Percentiles rank a stretch among this genome's conserved stretches.
Evolutionary conservation across 1,139 yeast species (phyloP).

Genomic region (Hansenula sp.): DNA sequence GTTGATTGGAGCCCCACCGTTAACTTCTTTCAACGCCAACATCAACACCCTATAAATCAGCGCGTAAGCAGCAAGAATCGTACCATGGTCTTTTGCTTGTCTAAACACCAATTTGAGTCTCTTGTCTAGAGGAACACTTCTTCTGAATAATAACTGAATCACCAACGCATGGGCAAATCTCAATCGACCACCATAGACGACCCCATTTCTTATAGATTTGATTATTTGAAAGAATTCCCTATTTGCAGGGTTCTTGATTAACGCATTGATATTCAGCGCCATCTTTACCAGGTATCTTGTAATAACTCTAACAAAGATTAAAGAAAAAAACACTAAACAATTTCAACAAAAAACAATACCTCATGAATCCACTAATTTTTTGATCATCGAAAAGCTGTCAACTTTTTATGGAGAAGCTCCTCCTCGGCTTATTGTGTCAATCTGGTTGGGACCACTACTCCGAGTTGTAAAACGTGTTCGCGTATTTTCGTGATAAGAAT

Average conservation of each 20-base stretch:
- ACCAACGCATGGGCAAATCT: slow-evolving; percentile 74
- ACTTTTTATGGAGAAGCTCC: too few relatives aligned
- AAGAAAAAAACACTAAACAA: too few relatives aligned
- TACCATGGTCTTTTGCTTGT: slow-evolving; percentile 65
- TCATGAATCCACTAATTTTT: too few relatives aligned
- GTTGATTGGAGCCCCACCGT: slow-evolving; percentile 13
- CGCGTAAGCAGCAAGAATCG: slow-evolving; percentile 63
- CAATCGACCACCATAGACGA: slow-evolving; percentile 69
- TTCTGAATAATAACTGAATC: slow-evolving; percentile 51
- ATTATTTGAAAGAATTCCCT: slow-evolving; percentile 16
- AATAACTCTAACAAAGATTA: too few relatives aligned
- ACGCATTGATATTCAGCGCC: slow-evolving; percentile 2
- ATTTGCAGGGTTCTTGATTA: slow-evolving; percentile 16
- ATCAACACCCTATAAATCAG: slow-evolving; percentile 47
- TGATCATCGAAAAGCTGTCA: too few relatives aligned
- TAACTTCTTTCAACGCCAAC: slow-evolving; percentile 17
- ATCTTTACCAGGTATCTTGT: background rate
- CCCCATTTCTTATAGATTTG: slow-evolving; percentile 32
- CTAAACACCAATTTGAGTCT: slow-evolving; percentile 44
- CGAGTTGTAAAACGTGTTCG: too few relatives aligned
- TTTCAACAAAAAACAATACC: too few relatives aligned
- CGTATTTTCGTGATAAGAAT: too few relatives aligned
- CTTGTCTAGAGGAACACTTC: slow-evolving; percentile 39
- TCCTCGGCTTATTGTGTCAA: too few relatives aligned
- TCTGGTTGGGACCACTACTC: too few relatives aligned